Evolutionary conservation across 805 yeast species (phyloP), one percentile per base, ranked within the genome.

Genomic region (Ogataea naganishii): DNA sequence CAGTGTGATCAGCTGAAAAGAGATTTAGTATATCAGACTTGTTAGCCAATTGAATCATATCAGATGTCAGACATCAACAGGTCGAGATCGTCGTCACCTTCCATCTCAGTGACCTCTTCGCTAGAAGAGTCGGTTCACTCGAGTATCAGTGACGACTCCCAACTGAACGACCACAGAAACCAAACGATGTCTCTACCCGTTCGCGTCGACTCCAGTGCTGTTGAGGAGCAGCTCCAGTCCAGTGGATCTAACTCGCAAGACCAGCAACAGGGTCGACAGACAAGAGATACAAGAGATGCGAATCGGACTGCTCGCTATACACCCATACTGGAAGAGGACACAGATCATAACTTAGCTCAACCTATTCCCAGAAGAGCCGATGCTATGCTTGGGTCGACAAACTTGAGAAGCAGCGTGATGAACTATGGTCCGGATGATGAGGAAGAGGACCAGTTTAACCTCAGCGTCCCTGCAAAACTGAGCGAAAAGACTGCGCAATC

Each of bases 111-210:
- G 13, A 46, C 44, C 11, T 51, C 58, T 2, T 38, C 53, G n/a
- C 39, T 47, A 16, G 58, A 53, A 20, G 55, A 39, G 23, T 44
- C 46, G 14, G 36, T 49, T 15, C 56, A 53, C 24, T 56, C 62
- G 12, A 43, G 49, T 14, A 53, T 58, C 23, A 53, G 58, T 33
- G 61, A 52, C 16, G 61, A 55, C 27, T 49, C 57, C 5, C 43
- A 41, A 18, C 35, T 58, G 28, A 51, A 58, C 32, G 63, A 56
- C 30, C 62, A 56, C 30, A 47, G 62, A 35, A 34, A 55, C 21
- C 62, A 56, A 31, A 43, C 35, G 24, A 34, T 48, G 43, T 49
- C 58, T 5, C 38, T 56, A 11, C 62, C 60, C 4, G 51, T 52
- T 12, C 43, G 53, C 28, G 46, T 44, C 14, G 55, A 53, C 7